Percentiles rank a stretch among this genome's conserved stretches.
Conservation (phyloP, 441 rosid genomes). For the Viola pubescens region DNA sequence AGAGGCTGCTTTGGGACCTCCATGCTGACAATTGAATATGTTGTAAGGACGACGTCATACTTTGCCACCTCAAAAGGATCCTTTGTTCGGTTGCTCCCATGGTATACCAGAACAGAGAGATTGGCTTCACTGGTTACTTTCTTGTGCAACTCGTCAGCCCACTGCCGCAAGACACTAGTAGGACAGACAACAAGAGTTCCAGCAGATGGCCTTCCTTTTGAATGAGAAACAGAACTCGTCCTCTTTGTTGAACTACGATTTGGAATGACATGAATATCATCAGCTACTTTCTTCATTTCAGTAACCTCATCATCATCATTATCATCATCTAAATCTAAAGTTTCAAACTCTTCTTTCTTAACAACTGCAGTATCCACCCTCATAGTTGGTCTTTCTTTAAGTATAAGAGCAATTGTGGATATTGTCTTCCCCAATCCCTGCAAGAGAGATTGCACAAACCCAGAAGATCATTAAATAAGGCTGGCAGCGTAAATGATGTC, state of each 20-base stretch:
- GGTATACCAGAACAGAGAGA: slow-evolving; percentile 71
- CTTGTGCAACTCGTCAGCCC: slow-evolving; percentile 80
- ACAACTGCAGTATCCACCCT: slow-evolving; percentile 29
- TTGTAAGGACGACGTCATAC: slow-evolving; percentile 82
- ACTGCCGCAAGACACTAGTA: slow-evolving; percentile 93
- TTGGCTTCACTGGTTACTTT: slow-evolving; percentile 64
- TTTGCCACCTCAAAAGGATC: slow-evolving; percentile 71
- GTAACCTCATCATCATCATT: slow-evolving; percentile 27
- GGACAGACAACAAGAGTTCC: slow-evolving; percentile 99
- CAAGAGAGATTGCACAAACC: slow-evolving; percentile 20
- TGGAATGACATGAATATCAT: slow-evolving; percentile 20
- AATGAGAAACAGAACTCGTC: slow-evolving; percentile 25
- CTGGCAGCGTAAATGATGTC: background rate
- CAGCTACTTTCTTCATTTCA: slow-evolving; percentile 25
- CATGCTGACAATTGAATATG: slow-evolving; percentile 87
- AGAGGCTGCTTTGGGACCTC: slow-evolving; percentile 87
- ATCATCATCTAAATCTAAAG: slow-evolving; percentile 65
- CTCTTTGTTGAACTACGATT: slow-evolving; percentile 20
- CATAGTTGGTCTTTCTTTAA: slow-evolving; percentile 63
- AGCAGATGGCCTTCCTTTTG: slow-evolving; percentile 77
- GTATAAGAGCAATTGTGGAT: slow-evolving; percentile 90
- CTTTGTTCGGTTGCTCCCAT: slow-evolving; percentile 76
- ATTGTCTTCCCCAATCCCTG: slow-evolving; percentile 96
- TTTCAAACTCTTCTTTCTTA: slow-evolving; percentile 45
- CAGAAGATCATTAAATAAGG: background rate